Evolutionary conservation across 2,329 filamentous ascomycete genomes (phyloP).

Genomic region (Sporothrix pseudoabietina): DNA sequence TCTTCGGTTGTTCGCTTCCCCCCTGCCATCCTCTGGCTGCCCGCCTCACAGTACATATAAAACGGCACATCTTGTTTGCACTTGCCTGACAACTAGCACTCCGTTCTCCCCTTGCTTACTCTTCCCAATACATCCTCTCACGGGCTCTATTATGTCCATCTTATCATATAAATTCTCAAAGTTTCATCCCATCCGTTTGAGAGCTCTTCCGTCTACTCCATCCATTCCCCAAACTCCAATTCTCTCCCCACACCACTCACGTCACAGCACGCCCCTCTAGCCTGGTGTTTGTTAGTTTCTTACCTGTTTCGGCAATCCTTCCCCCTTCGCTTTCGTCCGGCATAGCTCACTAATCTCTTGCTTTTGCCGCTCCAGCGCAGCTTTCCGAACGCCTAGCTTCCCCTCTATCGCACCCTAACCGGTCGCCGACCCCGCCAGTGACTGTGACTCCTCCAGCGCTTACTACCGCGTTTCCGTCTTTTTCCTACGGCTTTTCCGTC

Average conservation of each 20-base stretch:
- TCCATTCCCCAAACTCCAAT: not conserved
- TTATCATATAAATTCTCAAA: too few species aligned
- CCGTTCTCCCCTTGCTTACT: not conserved
- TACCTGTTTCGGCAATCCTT: slow-evolving; percentile 26
- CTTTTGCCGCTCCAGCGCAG: slow-evolving; percentile 6
- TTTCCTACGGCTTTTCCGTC: slow-evolving; percentile 24
- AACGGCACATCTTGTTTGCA: too few species aligned
- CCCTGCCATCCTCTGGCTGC: not conserved
- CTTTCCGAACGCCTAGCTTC: slow-evolving; percentile 16
- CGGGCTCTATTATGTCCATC: not conserved
- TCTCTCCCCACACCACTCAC: slow-evolving; percentile 16
- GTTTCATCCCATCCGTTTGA: not conserved
- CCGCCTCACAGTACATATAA: not conserved
- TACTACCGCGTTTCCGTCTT: slow-evolving; percentile 18
- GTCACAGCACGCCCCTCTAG: slow-evolving; percentile 12
- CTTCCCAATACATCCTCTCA: not conserved
- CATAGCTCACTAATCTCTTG: slow-evolving; percentile 5
- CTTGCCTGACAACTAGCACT: not conserved
- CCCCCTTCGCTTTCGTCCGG: slow-evolving; percentile 14
- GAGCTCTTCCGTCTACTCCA: not conserved
- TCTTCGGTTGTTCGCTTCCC: not conserved
- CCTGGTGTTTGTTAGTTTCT: slow-evolving; percentile 26
- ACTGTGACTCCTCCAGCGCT: slow-evolving; percentile 23
- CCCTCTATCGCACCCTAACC: not conserved
- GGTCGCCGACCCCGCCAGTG: slow-evolving; percentile 24